Base-by-base conservation (phyloP, 1,139 yeast genomes). In the Lodderomyces parapsilosis region DNA sequence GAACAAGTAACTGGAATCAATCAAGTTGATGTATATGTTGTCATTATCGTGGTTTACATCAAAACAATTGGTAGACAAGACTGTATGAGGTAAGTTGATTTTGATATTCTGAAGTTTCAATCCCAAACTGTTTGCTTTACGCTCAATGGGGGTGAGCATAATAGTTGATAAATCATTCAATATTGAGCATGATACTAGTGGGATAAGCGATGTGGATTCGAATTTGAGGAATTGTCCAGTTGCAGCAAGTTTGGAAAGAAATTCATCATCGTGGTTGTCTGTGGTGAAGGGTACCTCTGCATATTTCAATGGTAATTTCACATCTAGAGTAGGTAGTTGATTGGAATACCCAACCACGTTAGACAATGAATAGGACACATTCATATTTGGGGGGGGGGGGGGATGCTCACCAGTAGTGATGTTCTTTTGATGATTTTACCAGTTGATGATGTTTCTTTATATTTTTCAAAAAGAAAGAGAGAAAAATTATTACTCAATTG, bases 221-320 rank as follows among this genome's bases (percentile, higher is more conserved):
- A 66, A 50, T n/a, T 56, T 50, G 14, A 66, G 49, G 7, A 68
- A 49, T 7, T 47, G 47, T 6, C 73, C 72, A n/a, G 51, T 38
- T 18, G 46, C 49, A 6, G 68, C 53, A 18, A 63, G 40, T 13
- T 50, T 47, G 13, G 42, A 41, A 23, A 55, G 55, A 49, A 67
- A 68, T 13, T 45, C 40, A 23, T 65, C 69, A 42, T 65, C 51
- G 8, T 53, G 52, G 5, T 43, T 30, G n/a, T 39, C 25, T 18
- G 25, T n/a, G 14, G 35, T 2, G 17, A 31, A 9, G 14, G 22
- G 10, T 14, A 31, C n/a, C 9, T 31, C 30, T 2, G 58, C 51
- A 45, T 70, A 70, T 49, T 62, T 62, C 48, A 70, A 60, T 3
- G 76, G 76, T 35, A 70, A 53, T 14, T 45, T 49, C 13, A 68